phyloP scores from a whole-genome alignment of 805 yeast species.

The Starmera quercuum region DNA sequence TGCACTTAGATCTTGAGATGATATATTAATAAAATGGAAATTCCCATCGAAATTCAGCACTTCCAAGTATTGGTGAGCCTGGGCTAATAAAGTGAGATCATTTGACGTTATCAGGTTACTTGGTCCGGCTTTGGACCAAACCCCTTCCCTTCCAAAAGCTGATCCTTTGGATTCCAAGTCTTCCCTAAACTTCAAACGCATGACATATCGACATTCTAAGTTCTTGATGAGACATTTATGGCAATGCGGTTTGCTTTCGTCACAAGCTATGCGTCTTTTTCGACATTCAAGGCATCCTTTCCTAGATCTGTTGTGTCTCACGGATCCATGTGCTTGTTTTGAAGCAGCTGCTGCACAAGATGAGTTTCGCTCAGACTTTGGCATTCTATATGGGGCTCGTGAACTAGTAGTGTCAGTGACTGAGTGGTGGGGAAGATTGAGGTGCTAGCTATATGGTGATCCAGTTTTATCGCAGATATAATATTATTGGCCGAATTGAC shows the following conservation, averaged over 20 bases:
- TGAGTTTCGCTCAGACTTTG: too few relatives aligned
- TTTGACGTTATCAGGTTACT: not conserved
- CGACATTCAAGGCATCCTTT: not conserved
- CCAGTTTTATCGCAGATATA: too few relatives aligned
- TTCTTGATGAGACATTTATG: slow-evolving; percentile 1
- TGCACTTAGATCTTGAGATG: slow-evolving; percentile 2
- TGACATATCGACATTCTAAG: slow-evolving; percentile 2
- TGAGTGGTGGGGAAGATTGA: too few relatives aligned
- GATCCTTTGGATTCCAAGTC: slow-evolving; percentile 5
- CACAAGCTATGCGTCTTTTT: slow-evolving; percentile 2
- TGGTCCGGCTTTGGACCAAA: slow-evolving; percentile 2
- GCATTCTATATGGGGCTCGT: too few relatives aligned
- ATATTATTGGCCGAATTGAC: too few relatives aligned
- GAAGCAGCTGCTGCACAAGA: too few relatives aligned
- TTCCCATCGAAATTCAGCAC: not conserved
- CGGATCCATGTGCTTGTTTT: too few relatives aligned
- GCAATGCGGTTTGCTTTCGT: slow-evolving; percentile 4
- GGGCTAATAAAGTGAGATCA: slow-evolving; percentile 1
- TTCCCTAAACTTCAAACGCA: slow-evolving; percentile 5
- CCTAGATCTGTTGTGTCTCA: not conserved
- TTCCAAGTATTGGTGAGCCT: not conserved
- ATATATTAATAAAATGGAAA: slow-evolving; percentile 3
- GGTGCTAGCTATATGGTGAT: too few relatives aligned
- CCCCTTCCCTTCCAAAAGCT: slow-evolving; percentile 7
- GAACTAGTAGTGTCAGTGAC: too few relatives aligned